Base-by-base conservation (phyloP, 1,284 basidiomycete genomes). In the Melampsora americana region DNA sequence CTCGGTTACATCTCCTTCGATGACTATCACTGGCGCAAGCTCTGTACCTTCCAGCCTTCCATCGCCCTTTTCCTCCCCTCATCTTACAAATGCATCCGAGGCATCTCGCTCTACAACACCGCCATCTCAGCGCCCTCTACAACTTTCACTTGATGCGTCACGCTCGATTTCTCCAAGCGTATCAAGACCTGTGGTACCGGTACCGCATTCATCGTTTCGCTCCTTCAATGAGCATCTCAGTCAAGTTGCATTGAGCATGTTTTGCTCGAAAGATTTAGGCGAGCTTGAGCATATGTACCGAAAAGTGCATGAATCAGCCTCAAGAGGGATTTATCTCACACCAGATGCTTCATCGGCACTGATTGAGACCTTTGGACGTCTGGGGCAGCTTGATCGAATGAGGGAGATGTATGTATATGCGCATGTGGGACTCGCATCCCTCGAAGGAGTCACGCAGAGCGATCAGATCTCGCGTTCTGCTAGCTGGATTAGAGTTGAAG, bases 401-500 rank as follows among this genome's bases (percentile, higher is more conserved):
- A 56, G 70, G 18, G 50, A 77, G 66, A 70, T 77, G 68, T 77
- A 77, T 67, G 50, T 70, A 16, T 70, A 66, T 28, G 75, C 68
- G 2, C 75, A 77, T 11, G 62, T 70, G 6, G 68, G 59, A 16
- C 62, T 77, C 7, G 70, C 75, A 7, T 70, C 68, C 2, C 46
- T 73, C 30, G 71, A 66, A 6, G 65, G 71, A 6, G 62, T 28
- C 4, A 66, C 71, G 3, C 35, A 44, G 2, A 60, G 26, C 20
- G 75, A 70, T 44, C 66, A 60, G n/a, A 32, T 53, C 4, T 39
- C 62, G 48, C 32, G 65, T 12, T 77, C 75, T 3, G 28, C 64
- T 16, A 72, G 75, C 35, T 96, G 94, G 94, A 87, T 89, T 82
- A 81, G 84, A 42, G 84, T 96, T 69, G 94, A 97, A 83, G 90